phyloP scores from a whole-genome alignment of 73 alveolate genomes.

The Stentor roeselii region DNA sequence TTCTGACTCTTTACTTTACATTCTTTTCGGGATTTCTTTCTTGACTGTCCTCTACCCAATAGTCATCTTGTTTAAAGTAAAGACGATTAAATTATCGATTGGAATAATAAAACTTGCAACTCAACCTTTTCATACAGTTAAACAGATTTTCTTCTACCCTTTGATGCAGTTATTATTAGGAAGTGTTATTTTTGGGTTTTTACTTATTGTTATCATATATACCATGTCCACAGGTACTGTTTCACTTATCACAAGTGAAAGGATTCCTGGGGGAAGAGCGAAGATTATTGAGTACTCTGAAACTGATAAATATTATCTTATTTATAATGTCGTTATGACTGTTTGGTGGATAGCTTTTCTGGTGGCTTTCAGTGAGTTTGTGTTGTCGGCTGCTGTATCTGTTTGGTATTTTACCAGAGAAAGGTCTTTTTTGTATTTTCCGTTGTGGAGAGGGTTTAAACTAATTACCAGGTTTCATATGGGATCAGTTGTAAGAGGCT shows the following conservation, averaged over 20 bases:
- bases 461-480: not conserved
- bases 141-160: conserved; percentile 19
- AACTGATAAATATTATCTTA: conserved; percentile 17
- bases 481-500: conserved; percentile 16
- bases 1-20: not conserved
- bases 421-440: conserved; percentile 7
- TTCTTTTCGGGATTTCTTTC: not conserved
- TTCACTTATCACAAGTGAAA: not conserved
- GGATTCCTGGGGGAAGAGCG: conserved; percentile 23
- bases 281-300: conserved; percentile 18
- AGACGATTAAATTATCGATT: not conserved
- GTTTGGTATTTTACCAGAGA: conserved; percentile 30
- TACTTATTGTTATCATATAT: not conserved
- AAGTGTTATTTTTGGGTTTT: not conserved
- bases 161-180: conserved; percentile 21
- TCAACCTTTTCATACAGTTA: conserved; percentile 5
- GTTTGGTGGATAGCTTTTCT: conserved; percentile 23
- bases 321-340: conserved; percentile 14
- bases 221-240: conserved; percentile 27
- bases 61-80: not conserved
- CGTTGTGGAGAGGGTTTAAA: conserved; percentile 22
- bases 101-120: conserved; percentile 8
- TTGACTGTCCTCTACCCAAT: not conserved
- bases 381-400: conserved; percentile 14
- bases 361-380: conserved; percentile 23